Percentiles rank a stretch among this genome's conserved stretches.
Evolutionary conservation across 2,329 filamentous ascomycete genomes (phyloP).

Genomic region (Apiospora kogelbergensis): DNA sequence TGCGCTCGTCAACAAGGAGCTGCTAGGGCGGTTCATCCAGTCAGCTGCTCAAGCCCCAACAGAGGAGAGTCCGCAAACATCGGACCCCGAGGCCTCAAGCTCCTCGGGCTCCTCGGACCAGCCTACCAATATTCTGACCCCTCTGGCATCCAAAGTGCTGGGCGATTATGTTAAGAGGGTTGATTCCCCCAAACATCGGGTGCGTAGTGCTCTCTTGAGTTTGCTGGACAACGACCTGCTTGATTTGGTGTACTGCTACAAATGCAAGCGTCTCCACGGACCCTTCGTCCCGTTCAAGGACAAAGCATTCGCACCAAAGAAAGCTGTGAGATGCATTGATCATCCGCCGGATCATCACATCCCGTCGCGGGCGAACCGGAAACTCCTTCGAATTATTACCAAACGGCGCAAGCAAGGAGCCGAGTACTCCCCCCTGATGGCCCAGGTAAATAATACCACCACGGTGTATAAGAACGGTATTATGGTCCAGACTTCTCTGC

Average conservation of each 20-base stretch:
- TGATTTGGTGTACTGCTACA: conserved; percentile 26
- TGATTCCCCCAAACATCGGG: conserved; percentile 17
- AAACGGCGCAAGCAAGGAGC: conserved; percentile 21
- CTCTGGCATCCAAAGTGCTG: conserved; percentile 14
- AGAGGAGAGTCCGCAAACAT: conserved; percentile 3
- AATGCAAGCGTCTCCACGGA: conserved; percentile 24
- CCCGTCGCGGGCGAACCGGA: conserved; percentile 24
- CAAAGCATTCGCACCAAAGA: conserved; percentile 19
- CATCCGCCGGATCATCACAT: conserved; percentile 24
- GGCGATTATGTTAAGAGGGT: conserved; percentile 17
- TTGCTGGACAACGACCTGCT: conserved; percentile 23
- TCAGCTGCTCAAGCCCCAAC: conserved; percentile 10
- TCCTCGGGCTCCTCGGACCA: background rate
- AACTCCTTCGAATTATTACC: conserved; percentile 23
- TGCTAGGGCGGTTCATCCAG: conserved; percentile 21
- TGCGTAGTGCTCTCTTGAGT: conserved; percentile 22
- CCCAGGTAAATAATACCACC: conserved; percentile 25
- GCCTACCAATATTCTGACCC: background rate
- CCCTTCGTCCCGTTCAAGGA: conserved; percentile 23
- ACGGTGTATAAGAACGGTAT: conserved; percentile 22
- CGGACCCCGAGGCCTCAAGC: background rate
- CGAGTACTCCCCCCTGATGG: conserved; percentile 21
- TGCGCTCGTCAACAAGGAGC: conserved; percentile 27
- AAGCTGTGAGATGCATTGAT: conserved; percentile 20
- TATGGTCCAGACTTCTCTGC: conserved; percentile 20